phyloP scores from a whole-genome alignment of 1,284 basidiomycete genomes.

The Puccinia triticina region DNA sequence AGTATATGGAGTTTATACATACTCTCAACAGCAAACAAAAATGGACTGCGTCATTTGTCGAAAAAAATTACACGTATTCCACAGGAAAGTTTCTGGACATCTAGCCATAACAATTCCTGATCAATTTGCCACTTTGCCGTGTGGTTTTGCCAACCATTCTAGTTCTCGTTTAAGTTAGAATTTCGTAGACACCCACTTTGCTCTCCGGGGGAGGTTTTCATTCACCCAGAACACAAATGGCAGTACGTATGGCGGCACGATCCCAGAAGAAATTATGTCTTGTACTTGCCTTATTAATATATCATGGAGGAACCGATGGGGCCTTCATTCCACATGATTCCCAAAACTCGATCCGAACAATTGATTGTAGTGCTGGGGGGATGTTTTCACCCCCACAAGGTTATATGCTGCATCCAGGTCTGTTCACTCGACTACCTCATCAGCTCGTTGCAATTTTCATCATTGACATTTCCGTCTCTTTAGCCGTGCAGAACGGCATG shows the following conservation, averaged over 20 bases:
- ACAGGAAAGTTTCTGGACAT: too few species aligned
- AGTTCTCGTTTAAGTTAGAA: not conserved
- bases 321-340: not conserved
- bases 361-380: not conserved
- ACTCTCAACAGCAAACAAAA: too few species aligned
- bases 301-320: not conserved
- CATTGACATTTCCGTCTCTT: too few species aligned
- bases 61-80: too few species aligned
- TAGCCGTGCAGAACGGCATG: too few species aligned
- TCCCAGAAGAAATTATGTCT: not conserved
- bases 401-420: not conserved
- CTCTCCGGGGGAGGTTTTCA: not conserved
- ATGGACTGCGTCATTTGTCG: too few species aligned
- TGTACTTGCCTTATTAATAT: not conserved
- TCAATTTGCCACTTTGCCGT: not conserved
- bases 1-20: too few species aligned
- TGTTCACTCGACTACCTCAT: not conserved
- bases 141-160: not conserved
- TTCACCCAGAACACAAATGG: not conserved
- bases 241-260: not conserved
- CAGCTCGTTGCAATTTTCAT: not conserved
- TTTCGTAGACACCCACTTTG: not conserved
- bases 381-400: not conserved
- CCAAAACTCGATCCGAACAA: not conserved
- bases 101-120: not conserved